phyloP scores from a whole-genome alignment of 2,329 filamentous ascomycete genomes.

The Arthroderma sp. region DNA sequence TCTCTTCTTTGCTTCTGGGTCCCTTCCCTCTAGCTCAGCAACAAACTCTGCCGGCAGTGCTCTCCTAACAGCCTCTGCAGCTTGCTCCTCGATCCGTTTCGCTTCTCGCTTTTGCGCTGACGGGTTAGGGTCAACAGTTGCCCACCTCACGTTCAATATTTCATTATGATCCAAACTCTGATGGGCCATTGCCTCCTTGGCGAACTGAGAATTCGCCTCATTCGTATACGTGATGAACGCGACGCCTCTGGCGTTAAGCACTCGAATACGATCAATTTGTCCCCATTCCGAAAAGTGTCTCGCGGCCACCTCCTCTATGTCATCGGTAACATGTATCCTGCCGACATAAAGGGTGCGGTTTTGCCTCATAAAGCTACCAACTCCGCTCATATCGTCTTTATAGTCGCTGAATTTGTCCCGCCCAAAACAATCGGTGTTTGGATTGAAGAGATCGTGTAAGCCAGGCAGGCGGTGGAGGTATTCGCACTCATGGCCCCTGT shows the following conservation, averaged over 20 bases:
- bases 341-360: conserved; percentile 92
- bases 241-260: conserved; percentile 78
- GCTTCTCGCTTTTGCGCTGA: conserved; percentile 88
- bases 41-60: conserved; percentile 84
- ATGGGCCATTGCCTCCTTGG: conserved; percentile 91
- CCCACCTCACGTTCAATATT: conserved; percentile 92
- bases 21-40: conserved; percentile 82
- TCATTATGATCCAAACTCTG: conserved; percentile 85
- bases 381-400: conserved; percentile 93
- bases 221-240: conserved; percentile 92
- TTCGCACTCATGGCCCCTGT: conserved; percentile 82
- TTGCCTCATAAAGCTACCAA: conserved; percentile 83
- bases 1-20: conserved; percentile 74
- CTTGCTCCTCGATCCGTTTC: conserved; percentile 81
- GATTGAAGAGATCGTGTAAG: conserved; percentile 80
- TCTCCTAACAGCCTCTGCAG: conserved; percentile 78
- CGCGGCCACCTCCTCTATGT: conserved; percentile 91
- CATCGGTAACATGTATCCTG: conserved; percentile 86
- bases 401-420: conserved; percentile 89
- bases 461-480: conserved; percentile 83
- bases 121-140: conserved; percentile 90
- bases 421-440: conserved; percentile 90
- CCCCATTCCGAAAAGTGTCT: conserved; percentile 97
- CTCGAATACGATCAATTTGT: conserved; percentile 73
- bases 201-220: conserved; percentile 79